These are phyloP conservation scores for Fusarium dlaminii DNA, from an alignment of 2,329 filamentous ascomycete species.

Conservation along the genomic window DNA sequence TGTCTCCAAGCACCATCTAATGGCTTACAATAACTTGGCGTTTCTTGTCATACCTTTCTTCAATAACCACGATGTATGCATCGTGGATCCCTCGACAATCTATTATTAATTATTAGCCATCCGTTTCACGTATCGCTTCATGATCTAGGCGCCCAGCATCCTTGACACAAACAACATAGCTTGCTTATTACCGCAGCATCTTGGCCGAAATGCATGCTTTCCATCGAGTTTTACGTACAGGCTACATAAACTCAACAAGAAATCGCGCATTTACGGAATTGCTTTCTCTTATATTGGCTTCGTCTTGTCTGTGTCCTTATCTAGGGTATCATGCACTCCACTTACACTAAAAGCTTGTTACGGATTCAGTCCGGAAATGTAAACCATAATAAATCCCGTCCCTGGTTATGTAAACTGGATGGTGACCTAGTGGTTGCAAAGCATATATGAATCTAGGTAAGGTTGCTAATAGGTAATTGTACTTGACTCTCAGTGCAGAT, in stretches of 20 bases:
- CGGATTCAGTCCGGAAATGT: constrained; percentile 22
- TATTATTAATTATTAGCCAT: constrained; percentile 30
- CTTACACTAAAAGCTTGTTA: neutral
- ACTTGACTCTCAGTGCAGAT: neutral
- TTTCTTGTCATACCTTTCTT: constrained; percentile 6
- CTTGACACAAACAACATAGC: neutral
- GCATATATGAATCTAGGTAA: neutral
- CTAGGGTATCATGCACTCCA: neutral
- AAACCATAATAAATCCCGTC: neutral
- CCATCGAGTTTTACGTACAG: neutral
- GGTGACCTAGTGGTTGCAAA: neutral
- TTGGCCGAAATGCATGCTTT: neutral
- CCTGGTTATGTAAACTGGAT: neutral
- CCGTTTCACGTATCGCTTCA: constrained; percentile 18
- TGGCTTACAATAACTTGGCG: neutral
- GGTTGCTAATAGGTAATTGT: neutral
- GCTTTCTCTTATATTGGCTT: constrained; percentile 3
- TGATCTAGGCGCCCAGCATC: constrained; percentile 20
- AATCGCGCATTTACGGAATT: neutral
- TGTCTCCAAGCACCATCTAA: neutral
- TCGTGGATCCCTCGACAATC: constrained; percentile 21
- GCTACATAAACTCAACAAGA: neutral
- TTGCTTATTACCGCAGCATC: neutral
- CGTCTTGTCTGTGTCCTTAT: neutral
- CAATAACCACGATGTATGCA: neutral